Conservation (phyloP, 306 rosid genomes). For the Fagus sylvatica region DNA sequence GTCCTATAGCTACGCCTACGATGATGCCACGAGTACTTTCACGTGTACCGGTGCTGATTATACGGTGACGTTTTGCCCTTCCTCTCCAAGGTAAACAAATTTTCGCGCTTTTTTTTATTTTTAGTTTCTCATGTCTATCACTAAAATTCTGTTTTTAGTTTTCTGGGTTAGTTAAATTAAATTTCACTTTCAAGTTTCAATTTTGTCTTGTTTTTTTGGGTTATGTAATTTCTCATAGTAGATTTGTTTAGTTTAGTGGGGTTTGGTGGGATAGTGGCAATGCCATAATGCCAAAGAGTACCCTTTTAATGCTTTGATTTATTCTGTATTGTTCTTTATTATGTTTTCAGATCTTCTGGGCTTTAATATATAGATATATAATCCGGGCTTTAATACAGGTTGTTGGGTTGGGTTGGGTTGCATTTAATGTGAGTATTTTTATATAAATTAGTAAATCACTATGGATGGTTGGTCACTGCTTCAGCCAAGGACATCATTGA, state of each 20-base stretch:
- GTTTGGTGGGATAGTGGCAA: constrained; percentile 6
- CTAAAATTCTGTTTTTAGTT: background rate
- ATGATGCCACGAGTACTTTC: constrained; percentile 60
- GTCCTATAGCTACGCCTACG: constrained; percentile 64
- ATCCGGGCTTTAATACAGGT: background rate
- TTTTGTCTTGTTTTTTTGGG: background rate
- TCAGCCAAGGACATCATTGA: background rate
- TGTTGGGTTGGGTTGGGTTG: constrained; percentile 6
- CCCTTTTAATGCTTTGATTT: constrained; percentile 20
- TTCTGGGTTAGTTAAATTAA: too few relatives aligned
- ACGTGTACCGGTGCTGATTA: constrained; percentile 63
- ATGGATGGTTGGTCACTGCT: background rate
- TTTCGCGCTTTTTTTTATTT: background rate
- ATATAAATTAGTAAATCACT: background rate
- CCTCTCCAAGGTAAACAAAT: constrained; percentile 51
- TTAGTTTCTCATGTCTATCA: background rate
- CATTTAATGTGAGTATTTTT: background rate
- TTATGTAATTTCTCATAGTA: background rate
- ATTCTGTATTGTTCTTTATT: background rate
- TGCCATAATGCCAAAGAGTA: constrained; percentile 35
- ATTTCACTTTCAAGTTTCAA: background rate
- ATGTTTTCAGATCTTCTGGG: background rate
- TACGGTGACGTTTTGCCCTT: constrained; percentile 62
- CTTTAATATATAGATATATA: background rate
- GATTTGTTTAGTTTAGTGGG: background rate